Percentiles rank a stretch among this genome's conserved stretches.
Conservation (phyloP, 306 rosid genomes). For the Ziziphus jujuba region DNA sequence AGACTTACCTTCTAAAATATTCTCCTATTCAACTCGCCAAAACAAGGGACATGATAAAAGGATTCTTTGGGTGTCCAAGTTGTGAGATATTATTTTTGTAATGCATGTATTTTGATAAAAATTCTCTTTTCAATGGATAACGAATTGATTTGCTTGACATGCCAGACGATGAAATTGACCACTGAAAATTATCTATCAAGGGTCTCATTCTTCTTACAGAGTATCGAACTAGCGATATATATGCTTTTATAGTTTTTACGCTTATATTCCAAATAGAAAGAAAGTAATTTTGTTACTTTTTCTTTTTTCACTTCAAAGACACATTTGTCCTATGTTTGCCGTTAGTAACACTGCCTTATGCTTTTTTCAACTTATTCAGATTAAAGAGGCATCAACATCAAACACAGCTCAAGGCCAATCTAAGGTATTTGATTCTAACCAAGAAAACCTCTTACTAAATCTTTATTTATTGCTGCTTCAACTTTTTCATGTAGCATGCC, state of each 20-base stretch:
- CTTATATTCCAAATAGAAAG: neutral
- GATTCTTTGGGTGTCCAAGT: conserved; percentile 3
- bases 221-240: conserved; percentile 55
- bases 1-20: conserved; percentile 61
- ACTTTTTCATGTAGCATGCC: neutral
- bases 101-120: conserved; percentile 22
- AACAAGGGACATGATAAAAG: conserved; percentile 63
- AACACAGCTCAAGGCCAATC: conserved; percentile 39
- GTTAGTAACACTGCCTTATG: neutral
- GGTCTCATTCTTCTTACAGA: conserved; percentile 74
- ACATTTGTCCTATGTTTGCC: neutral
- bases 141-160: conserved; percentile 69
- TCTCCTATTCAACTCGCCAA: conserved; percentile 72
- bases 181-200: conserved; percentile 46
- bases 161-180: conserved; percentile 76
- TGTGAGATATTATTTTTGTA: conserved; percentile 1
- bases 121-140: conserved; percentile 58
- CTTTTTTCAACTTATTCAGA: conserved; percentile 45
- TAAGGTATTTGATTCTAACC: conserved; percentile 52
- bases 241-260: neutral
- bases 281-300: neutral
- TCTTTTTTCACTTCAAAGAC: conserved; percentile 4
- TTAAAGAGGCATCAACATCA: conserved; percentile 56
- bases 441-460: neutral
- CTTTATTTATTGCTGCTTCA: neutral